phyloP scores from a whole-genome alignment of 768 basidiomycete species.

The Mycena crocata region DNA sequence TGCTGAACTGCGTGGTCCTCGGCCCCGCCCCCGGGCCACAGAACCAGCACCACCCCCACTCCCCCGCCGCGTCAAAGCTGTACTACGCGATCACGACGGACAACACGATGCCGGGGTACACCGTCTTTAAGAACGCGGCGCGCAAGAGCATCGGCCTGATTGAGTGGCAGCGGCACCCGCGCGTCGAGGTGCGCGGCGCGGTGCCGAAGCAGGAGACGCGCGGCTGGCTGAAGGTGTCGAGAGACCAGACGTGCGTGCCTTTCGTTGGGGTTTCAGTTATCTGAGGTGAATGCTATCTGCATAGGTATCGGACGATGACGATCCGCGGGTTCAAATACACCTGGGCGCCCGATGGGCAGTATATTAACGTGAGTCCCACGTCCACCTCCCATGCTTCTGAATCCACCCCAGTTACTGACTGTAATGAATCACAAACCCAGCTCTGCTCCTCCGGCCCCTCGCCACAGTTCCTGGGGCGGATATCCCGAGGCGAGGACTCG shows the following conservation, averaged over 20 bases:
- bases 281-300: slow-evolving; percentile 17
- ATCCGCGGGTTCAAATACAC: slow-evolving; percentile 61
- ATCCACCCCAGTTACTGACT: background rate
- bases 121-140: slow-evolving; percentile 61
- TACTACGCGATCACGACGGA: slow-evolving; percentile 65
- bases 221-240: slow-evolving; percentile 67
- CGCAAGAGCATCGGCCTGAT: slow-evolving; percentile 63
- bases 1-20: slow-evolving; percentile 67
- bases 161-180: slow-evolving; percentile 64
- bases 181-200: slow-evolving; percentile 66
- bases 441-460: slow-evolving; percentile 55
- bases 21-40: slow-evolving; percentile 57
- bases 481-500: slow-evolving; percentile 57
- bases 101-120: slow-evolving; percentile 61
- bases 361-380: slow-evolving; percentile 60
- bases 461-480: slow-evolving; percentile 58
- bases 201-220: slow-evolving; percentile 59
- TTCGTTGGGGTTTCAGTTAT: background rate
- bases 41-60: too few species aligned
- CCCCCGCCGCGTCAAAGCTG: too few species aligned
- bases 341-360: slow-evolving; percentile 67
- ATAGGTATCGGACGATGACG: slow-evolving; percentile 63
- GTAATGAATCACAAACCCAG: too few species aligned
- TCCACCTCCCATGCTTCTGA: background rate
- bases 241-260: slow-evolving; percentile 53